Base-by-base conservation (phyloP, 169 alveolate genomes). In the Eimeria tenella region DNA sequence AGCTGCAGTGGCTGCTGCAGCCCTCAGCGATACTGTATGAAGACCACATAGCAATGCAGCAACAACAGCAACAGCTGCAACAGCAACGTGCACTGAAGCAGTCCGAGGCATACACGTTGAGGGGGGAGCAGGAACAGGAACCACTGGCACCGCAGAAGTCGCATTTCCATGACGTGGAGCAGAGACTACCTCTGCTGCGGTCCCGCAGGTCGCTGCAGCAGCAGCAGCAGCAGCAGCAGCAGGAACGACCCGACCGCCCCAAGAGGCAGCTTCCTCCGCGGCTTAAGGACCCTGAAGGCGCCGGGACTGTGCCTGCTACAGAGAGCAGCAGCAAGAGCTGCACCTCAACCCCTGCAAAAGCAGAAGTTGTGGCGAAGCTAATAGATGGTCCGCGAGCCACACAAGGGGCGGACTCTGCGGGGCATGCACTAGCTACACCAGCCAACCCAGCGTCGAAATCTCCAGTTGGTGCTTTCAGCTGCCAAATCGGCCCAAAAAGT, bases 301-400 rank as follows among this genome's bases (percentile, higher is more conserved):
- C 84, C 42, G 84, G 62, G 13, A 56, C 84, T 49, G 62, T 74
- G 25, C 42, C 84, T 11, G 84, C 84, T 42, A 60, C 84, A 74
- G 84, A 74, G 84, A 74, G 84, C 84, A 74, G 77, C 77, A 68
- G 84, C 84, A 49, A 21, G 84, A 74, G 84, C 84, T 74, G 84
- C 84, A 50, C 15, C 62, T 74, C 84, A n/a, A 74, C 84, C 60
- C 84, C 84, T 25, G 84, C 84, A 74, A 56, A 25, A 74, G 84
- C 62, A 74, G 84, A 52, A 42, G 84, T n/a, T 11, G 31, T 56
- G 42, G 31, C 62, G 21, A 74, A 52, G 25, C 15, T n/a, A 42
- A 56, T 74, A 42, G 84, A 42, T 60, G 52, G 84, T 49, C 68
- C 68, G 21, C 11, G 68, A 58, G 68, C 68, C 1, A 0, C 68